Conservation (phyloP, 495 filamentous ascomycete species). For the Aspergillus ellipticus region DNA sequence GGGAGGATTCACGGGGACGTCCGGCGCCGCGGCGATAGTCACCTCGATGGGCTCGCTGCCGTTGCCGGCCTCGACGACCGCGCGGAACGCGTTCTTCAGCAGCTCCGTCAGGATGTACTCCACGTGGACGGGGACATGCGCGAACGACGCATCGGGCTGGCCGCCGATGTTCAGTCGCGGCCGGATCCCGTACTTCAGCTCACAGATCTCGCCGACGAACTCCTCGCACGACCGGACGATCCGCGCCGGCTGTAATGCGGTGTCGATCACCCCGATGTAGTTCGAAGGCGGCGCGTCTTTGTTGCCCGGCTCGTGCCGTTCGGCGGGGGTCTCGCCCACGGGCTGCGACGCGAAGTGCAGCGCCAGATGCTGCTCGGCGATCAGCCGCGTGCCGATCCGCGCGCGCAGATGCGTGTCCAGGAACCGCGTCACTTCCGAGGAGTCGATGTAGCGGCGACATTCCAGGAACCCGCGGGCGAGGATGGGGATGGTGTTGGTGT, state of each 20-base stretch:
- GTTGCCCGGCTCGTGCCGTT: constrained; percentile 8
- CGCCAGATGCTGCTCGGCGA: constrained; percentile 95
- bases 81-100: constrained; percentile 93
- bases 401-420: constrained; percentile 92
- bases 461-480: constrained; percentile 90
- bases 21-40: constrained; percentile 84
- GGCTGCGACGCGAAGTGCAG: constrained; percentile 80
- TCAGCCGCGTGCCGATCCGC: constrained; percentile 87
- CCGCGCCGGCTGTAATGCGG: constrained; percentile 73
- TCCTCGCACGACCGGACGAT: constrained; percentile 78
- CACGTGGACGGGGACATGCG: constrained; percentile 89
- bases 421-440: constrained; percentile 78
- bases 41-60: constrained; percentile 81
- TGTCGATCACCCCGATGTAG: constrained; percentile 98
- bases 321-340: constrained; percentile 45
- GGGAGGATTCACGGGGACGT: constrained; percentile 35
- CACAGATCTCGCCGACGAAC: constrained; percentile 93
- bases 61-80: constrained; percentile 76
- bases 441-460: constrained; percentile 79
- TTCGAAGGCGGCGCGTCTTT: constrained; percentile 54
- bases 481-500: constrained; percentile 88
- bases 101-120: constrained; percentile 97
- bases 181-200: constrained; percentile 89
- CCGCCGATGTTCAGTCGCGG: constrained; percentile 79
- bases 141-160: constrained; percentile 74